phyloP scores from a whole-genome alignment of 305 asterid species.

The Fraxinus velutina region DNA sequence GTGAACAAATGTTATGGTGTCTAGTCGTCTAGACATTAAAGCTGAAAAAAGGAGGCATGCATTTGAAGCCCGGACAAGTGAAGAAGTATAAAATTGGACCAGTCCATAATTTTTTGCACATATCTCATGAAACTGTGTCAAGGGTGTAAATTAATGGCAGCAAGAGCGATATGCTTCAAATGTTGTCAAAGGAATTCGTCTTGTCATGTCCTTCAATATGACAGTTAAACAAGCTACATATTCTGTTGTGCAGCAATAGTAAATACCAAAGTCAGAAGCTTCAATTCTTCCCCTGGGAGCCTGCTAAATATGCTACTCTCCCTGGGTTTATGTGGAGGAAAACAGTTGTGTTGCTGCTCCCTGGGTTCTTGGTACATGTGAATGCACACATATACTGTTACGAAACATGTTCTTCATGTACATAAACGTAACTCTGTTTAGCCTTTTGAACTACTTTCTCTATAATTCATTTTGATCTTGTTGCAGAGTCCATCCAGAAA shows the following conservation, averaged over 20 bases:
- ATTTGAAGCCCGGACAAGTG: neutral
- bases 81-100: neutral
- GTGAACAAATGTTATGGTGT: neutral
- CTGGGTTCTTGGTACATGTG: neutral
- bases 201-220: neutral
- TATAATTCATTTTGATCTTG: constrained; percentile 3
- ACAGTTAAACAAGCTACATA: neutral
- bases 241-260: neutral
- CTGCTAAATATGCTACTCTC: neutral
- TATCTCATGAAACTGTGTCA: neutral
- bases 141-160: neutral
- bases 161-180: neutral
- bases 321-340: neutral
- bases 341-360: neutral
- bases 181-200: neutral
- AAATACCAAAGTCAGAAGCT: neutral
- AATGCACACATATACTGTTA: neutral
- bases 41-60: neutral
- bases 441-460: neutral
- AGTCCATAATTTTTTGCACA: neutral
- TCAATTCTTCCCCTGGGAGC: neutral
- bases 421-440: neutral
- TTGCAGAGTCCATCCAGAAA: constrained; percentile 49
- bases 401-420: neutral
- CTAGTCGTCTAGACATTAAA: neutral